Evolutionary conservation across 164 flowering plant genomes (phyloP), one percentile per base, ranked within the genome.

Genomic region (Litsea cubeba): DNA sequence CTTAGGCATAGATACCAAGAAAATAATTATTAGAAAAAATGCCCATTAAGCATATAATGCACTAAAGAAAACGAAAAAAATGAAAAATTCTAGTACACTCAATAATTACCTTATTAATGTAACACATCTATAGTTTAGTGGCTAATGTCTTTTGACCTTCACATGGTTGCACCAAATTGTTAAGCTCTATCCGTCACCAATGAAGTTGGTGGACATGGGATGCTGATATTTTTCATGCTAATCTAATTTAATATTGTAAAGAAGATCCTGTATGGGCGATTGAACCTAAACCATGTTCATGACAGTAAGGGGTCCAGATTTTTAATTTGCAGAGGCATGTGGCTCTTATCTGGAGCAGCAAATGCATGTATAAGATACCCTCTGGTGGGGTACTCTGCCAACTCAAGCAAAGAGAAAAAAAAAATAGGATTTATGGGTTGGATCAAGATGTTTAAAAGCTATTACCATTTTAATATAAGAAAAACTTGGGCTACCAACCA

Each of bases 201-300:
- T 54, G 20, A 54, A 20, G 17, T 54, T 54, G 46, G n/a, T 54
- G 60, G 15, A 20, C 17, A 54, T 54, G 66, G 65, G 66, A 20
- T 63, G 66, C 3, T 22, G 66, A 63, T 63, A 63, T 22, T 63
- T 40, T 63, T 63, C 30, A 63, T 22, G 66, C 28, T 17, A 24
- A 22, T 8, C 65, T 63, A 63, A 17, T 63, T 20, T 63, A 24
- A 24, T 63, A 63, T 22, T 63, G 24, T 22, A 3, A 63, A 63
- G 22, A 12, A 54, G n/a, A 22, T 57, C 62, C 40, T 64, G 24
- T 63, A 49, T 65, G 62, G 65, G 26, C 18, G 2, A 25, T 50
- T 65, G 46, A 73, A 73, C 69, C 70, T 65, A 50, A 72, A 35
- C 49, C 70, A 73, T 65, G 69, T 65, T 50, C 25, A 22, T 73